Conservation (phyloP, 2,329 filamentous ascomycete species). For the Penicillium sp. region DNA sequence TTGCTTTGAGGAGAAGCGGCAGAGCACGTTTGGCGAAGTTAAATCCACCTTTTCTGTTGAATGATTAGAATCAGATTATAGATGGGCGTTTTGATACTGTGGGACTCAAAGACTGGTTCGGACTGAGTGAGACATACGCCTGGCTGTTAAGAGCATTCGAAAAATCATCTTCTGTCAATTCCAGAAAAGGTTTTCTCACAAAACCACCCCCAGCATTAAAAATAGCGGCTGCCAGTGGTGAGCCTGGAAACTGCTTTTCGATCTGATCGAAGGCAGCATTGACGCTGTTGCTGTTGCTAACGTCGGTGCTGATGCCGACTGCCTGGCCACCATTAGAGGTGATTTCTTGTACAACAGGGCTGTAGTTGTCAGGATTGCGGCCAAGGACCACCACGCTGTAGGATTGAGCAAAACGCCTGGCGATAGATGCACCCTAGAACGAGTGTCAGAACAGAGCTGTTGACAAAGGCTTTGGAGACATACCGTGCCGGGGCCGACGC, state of each 20-base stretch:
- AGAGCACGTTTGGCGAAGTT: conserved; percentile 72
- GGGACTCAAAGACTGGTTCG: neutral
- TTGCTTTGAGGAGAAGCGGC: conserved; percentile 66
- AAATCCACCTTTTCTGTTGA: conserved; percentile 61
- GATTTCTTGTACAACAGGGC: conserved; percentile 59
- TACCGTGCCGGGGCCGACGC: conserved; percentile 50
- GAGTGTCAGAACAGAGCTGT: conserved; percentile 37
- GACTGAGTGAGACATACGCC: conserved; percentile 38
- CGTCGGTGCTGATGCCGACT: conserved; percentile 61
- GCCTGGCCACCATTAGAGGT: conserved; percentile 59
- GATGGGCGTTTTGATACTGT: no score
- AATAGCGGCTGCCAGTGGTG: conserved; percentile 53
- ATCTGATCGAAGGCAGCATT: conserved; percentile 56
- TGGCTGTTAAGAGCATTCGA: conserved; percentile 51
- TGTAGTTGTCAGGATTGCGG: conserved; percentile 58
- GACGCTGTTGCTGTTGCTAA: conserved; percentile 55
- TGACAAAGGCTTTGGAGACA: neutral
- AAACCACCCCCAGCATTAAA: conserved; percentile 63
- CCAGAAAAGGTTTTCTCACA: conserved; percentile 61
- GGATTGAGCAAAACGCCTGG: conserved; percentile 57
- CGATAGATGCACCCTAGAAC: conserved; percentile 57
- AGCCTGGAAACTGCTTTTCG: conserved; percentile 52
- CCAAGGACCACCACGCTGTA: conserved; percentile 63
- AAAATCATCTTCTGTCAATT: conserved; percentile 61
- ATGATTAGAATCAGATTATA: neutral